These are phyloP conservation scores for Aspergillus sp. DNA, from an alignment of 2,329 filamentous ascomycete species.

Conservation along the genomic window DNA sequence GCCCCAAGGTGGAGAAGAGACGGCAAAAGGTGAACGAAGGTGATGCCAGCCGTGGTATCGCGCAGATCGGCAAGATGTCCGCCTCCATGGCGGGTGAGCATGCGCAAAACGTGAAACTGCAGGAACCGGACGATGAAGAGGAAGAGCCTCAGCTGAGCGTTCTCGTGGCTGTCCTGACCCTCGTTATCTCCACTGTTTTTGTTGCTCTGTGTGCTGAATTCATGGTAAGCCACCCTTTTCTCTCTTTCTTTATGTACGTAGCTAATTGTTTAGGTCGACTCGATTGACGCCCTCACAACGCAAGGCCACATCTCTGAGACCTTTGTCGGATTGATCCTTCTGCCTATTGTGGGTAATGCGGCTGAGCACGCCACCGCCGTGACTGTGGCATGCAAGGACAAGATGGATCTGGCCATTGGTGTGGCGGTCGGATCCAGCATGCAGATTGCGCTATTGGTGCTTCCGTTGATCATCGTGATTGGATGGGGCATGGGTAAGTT, in stretches of 20 bases:
- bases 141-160: conserved; percentile 76
- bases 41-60: conserved; percentile 52
- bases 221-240: conserved; percentile 49
- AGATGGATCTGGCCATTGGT: conserved; percentile 68
- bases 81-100: conserved; percentile 53
- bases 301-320: conserved; percentile 55
- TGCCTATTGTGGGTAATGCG: conserved; percentile 67
- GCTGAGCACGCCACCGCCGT: conserved; percentile 67
- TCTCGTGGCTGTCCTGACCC: conserved; percentile 69
- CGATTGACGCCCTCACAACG: conserved; percentile 57
- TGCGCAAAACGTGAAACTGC: conserved; percentile 49
- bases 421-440: conserved; percentile 67
- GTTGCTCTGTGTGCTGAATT: conserved; percentile 76
- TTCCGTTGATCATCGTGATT: conserved; percentile 62
- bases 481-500: conserved; percentile 58
- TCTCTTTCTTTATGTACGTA: neutral
- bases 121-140: conserved; percentile 66
- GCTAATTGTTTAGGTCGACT: conserved; percentile 43
- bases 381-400: conserved; percentile 64
- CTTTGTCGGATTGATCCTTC: conserved; percentile 64
- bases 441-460: conserved; percentile 65
- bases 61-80: conserved; percentile 55
- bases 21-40: conserved; percentile 51
- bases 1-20: conserved; percentile 71
- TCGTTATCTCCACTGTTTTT: conserved; percentile 71